Percentiles rank a stretch among this genome's conserved stretches.
Conservation (phyloP, 768 basidiomycete species). For the Mycena haematopus region DNA sequence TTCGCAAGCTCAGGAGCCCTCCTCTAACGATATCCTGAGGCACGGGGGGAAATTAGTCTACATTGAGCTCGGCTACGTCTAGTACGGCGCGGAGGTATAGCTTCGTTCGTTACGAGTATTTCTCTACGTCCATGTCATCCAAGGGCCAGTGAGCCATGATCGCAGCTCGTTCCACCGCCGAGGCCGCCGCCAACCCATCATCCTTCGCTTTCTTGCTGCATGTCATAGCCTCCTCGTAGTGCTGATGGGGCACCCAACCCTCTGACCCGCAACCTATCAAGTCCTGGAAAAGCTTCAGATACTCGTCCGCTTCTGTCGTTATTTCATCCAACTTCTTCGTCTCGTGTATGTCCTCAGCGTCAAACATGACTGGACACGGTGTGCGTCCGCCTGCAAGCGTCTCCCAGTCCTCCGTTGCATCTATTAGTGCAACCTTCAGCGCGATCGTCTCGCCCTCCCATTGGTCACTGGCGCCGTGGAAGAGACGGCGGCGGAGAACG, state of each 20-base stretch:
- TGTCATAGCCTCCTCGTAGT: slow-evolving; percentile 12
- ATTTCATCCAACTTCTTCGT: slow-evolving; percentile 45
- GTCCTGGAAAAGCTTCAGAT: slow-evolving; percentile 35
- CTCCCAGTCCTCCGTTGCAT: slow-evolving; percentile 51
- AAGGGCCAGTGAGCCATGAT: not conserved
- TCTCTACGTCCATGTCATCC: not conserved
- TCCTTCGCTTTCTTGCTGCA: not conserved
- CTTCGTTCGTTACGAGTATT: not conserved
- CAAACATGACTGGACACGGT: slow-evolving; percentile 56
- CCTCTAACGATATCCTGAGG: too few relatives aligned
- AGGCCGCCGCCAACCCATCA: not conserved
- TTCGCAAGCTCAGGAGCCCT: too few relatives aligned
- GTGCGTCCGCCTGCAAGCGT: slow-evolving; percentile 42
- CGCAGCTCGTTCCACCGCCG: not conserved
- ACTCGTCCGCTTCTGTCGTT: slow-evolving; percentile 39
- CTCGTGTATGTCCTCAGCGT: slow-evolving; percentile 49
- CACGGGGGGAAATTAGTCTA: too few relatives aligned
- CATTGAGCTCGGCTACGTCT: too few relatives aligned
- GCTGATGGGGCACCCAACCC: slow-evolving; percentile 41
- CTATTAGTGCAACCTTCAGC: slow-evolving; percentile 54
- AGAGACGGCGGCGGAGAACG: slow-evolving; percentile 49
- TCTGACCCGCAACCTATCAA: slow-evolving; percentile 37
- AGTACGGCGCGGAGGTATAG: too few relatives aligned
- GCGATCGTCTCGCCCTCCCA: slow-evolving; percentile 59
- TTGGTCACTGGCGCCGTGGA: slow-evolving; percentile 47